phyloP scores from a whole-genome alignment of 163 green algal genomes.

The Trebouxia gelatinosa region DNA sequence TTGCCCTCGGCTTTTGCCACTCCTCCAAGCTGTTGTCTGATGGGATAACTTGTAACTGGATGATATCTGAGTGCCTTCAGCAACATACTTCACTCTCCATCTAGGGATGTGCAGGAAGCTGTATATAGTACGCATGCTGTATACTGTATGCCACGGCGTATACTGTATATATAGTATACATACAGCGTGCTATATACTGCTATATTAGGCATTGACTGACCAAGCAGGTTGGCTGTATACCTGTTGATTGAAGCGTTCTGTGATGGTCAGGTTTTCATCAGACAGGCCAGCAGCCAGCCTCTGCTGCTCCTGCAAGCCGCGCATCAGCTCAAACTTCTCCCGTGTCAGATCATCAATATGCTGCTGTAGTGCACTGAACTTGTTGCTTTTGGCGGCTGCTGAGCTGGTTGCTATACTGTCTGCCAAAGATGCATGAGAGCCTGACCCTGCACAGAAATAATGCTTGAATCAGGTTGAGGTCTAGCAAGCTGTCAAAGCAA shows the following conservation, averaged over 20 bases:
- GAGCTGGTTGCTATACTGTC: conserved; percentile 1
- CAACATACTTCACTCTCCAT: too few relatives aligned
- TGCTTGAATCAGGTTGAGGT: too few relatives aligned
- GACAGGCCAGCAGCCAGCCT: conserved; percentile 54
- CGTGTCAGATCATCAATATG: conserved; percentile 86
- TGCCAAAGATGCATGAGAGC: conserved; percentile 1
- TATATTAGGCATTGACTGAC: background rate
- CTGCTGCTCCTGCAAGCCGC: conserved; percentile 60
- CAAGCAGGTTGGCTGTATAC: conserved; percentile 3
- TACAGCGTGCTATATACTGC: background rate
- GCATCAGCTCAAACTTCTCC: conserved; percentile 78
- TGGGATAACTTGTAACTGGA: too few relatives aligned
- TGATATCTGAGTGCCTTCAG: too few relatives aligned
- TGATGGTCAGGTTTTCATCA: conserved; percentile 67
- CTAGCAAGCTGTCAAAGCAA: too few relatives aligned
- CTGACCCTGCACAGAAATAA: too few relatives aligned
- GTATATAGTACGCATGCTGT: too few relatives aligned
- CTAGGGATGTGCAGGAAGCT: too few relatives aligned
- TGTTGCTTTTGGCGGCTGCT: background rate
- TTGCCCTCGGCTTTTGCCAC: background rate
- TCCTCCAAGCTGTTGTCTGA: too few relatives aligned
- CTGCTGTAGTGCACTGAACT: conserved; percentile 57
- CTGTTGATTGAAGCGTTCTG: conserved; percentile 62
- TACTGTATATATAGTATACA: background rate
- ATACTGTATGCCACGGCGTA: too few relatives aligned